Evolutionary conservation across 2,329 filamentous ascomycete genomes (phyloP), one percentile per base, ranked within the genome.

Genomic region (Colletotrichum sp.): DNA sequence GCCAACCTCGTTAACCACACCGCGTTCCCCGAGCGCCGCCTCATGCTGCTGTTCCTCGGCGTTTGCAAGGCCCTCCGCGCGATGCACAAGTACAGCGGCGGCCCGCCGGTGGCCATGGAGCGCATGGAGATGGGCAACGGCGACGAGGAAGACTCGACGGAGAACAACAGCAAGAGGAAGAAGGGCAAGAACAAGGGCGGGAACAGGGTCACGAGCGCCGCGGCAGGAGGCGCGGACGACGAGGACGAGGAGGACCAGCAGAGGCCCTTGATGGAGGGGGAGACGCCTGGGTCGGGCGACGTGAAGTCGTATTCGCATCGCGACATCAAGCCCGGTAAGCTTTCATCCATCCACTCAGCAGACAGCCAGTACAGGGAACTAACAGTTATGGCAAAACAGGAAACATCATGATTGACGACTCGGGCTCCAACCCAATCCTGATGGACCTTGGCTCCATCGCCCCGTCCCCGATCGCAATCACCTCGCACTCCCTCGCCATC

Each of bases 361-460:
- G 44, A 22, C 22, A 6, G 7, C 19, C 5, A 22, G 74, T 52
- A 63, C 71, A 76, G 57, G 63, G 8, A 48, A 63, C 59, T 63
- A 36, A 63, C 30, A 63, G n/a, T 1, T 5, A 4, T 48, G n/a
- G 19, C 34, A 16, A 25, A 15, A 74, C 36, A 92, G 91, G 96
- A 74, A 99, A 99, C 86, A 98, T 99, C 82, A 99, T 99, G 97
- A 98, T 99, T 79, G 94, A 95, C 79, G 96, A 98, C 83, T 93
- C 95, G 80, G 97, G 97, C 79, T 91, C 93, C 75, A 93, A 93
- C 34, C 96, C 97, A 4, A 97, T 99, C 80, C 91, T 99, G 44
- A 99, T 99, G 97, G 97, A 99, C 83, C 92, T 99, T 28, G 97
- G 97, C 78, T 98, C 96, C 73, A 89, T 99, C 72, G 94, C 95